Base-by-base conservation (phyloP, 2,329 filamentous ascomycete species). In the Nothomitra cinnamomea region DNA sequence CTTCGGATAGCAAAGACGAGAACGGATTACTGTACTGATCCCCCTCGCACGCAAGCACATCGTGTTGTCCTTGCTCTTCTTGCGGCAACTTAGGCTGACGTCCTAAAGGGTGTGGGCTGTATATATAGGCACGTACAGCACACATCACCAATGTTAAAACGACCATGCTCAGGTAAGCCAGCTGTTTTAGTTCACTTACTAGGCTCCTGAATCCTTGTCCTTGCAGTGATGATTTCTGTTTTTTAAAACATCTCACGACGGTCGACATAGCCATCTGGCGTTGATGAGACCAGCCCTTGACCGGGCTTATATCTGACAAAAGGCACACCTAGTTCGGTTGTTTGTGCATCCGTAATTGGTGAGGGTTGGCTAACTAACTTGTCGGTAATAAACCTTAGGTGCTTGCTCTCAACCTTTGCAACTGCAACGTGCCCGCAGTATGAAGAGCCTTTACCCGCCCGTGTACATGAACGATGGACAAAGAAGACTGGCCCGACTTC, bases 221-320 rank as follows among this genome's bases (percentile, higher is more conserved):
- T 75, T 67, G 69, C 58, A 36, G 82, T 82, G 80, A 85, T 85
- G 81, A 84, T 78, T 75, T 73, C n/a, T 67, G 61, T 68, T 73
- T 70, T 74, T 77, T 78, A 80, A 32, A 49, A 24, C 25, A 49
- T 49, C 66, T 86, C 83, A 87, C 83, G 83, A 87, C 83, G 83
- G 83, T 87, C 83, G 83, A 83, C 83, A 83, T 85, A 87, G 80
- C 77, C 72, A 77, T 72, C 69, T 57, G 61, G 78, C 76, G 71
- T 83, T 87, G 83, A 86, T 85, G 83, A 87, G 72, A 81, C 72
- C 70, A 60, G 81, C 82, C 82, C 80, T 72, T 85, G 82, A 86
- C 82, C 81, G 72, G 82, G 82, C 81, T 35, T 28, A 6, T 40
- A 53, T 43, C 51, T 53, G 51, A 53, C 22, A 53, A 48, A 25